Conservation (phyloP, 768 basidiomycete species). For the Gymnopilus dilepis region DNA sequence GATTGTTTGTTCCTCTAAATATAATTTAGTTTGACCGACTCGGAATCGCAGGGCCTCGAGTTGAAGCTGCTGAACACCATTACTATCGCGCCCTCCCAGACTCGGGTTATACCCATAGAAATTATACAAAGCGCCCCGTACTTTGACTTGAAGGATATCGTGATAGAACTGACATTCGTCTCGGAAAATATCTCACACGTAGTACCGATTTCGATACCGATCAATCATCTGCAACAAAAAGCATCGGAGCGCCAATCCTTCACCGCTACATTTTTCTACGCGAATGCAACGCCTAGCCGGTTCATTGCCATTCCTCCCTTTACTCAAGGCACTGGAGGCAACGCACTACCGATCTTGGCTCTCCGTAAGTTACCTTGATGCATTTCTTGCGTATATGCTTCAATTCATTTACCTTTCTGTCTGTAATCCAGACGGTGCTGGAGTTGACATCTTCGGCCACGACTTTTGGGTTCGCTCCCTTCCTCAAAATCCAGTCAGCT, state of each 20-base stretch:
- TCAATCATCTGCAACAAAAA: constrained; percentile 48
- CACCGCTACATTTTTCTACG: constrained; percentile 63
- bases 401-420: not conserved
- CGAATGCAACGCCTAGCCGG: constrained; percentile 55
- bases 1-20: too few relatives aligned
- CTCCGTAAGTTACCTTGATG: constrained; percentile 54
- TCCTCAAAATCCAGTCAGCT: constrained; percentile 61
- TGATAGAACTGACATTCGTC: constrained; percentile 45
- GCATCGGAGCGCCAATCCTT: constrained; percentile 43
- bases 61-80: constrained; percentile 34
- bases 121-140: constrained; percentile 49
- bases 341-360: constrained; percentile 59
- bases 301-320: constrained; percentile 66
- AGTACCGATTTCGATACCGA: constrained; percentile 44
- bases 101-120: constrained; percentile 59
- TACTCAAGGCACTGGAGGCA: constrained; percentile 30
- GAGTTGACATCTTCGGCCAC: constrained; percentile 66
- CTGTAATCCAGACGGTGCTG: constrained; percentile 74
- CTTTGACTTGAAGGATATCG: constrained; percentile 31
- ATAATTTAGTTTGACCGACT: too few relatives aligned
- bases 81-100: constrained; percentile 66
- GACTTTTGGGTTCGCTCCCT: constrained; percentile 70
- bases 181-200: constrained; percentile 25
- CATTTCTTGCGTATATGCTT: not conserved
- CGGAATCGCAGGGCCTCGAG: constrained; percentile 31